These are phyloP conservation scores for Vitis hybrid DNA, from an alignment of 177 flowering plant species.

Conservation along the genomic window DNA sequence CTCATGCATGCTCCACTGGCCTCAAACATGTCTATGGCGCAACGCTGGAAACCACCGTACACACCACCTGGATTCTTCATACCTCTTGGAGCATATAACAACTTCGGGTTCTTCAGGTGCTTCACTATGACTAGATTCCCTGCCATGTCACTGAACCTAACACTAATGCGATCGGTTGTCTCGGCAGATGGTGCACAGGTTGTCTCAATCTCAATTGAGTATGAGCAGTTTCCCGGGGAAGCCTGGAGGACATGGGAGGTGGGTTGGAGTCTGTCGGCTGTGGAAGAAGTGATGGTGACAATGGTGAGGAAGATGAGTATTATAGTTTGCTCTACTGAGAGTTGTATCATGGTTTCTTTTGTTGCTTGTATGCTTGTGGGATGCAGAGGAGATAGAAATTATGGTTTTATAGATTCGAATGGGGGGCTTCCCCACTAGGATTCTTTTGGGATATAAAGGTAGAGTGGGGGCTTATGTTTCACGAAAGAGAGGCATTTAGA, in stretches of 20 bases:
- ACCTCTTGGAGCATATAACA: conserved; percentile 13
- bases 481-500: neutral
- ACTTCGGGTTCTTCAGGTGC: conserved; percentile 18
- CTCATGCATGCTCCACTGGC: conserved; percentile 20
- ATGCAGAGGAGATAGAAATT: neutral
- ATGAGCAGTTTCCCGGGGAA: conserved; percentile 7
- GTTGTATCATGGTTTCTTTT: neutral
- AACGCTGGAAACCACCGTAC: conserved; percentile 11
- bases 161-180: conserved; percentile 15
- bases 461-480: neutral
- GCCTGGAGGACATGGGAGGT: neutral
- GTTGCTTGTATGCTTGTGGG: neutral
- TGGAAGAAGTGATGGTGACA: conserved; percentile 1
- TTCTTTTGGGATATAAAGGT: conserved; percentile 6
- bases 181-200: conserved; percentile 22
- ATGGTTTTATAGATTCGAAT: neutral
- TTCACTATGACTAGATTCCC: conserved; percentile 14
- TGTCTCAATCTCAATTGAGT: conserved; percentile 22
- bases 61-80: conserved; percentile 6
- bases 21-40: conserved; percentile 16
- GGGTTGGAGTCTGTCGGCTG: conserved; percentile 3
- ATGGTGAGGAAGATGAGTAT: neutral
- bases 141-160: conserved; percentile 11
- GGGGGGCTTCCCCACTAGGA: neutral
- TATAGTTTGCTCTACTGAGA: neutral